phyloP scores from a whole-genome alignment of 1,284 basidiomycete species.

The Papiliotrema flavescens region DNA sequence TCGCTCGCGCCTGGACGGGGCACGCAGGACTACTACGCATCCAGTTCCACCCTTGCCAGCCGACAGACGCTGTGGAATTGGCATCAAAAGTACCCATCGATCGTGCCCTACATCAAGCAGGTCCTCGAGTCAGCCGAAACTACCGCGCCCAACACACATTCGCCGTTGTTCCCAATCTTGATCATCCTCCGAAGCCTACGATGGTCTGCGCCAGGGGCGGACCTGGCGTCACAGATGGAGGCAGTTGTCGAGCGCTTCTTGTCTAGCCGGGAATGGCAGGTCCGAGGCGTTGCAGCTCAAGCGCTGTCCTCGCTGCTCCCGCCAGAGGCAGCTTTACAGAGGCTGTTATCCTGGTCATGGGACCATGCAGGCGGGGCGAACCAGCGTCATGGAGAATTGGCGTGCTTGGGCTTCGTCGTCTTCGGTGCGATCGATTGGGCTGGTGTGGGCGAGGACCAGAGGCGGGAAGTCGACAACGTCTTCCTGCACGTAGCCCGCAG shows the following conservation, averaged over 20 bases:
- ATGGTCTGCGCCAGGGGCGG: constrained; percentile 24
- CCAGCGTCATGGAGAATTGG: constrained; percentile 31
- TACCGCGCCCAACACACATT: constrained; percentile 19
- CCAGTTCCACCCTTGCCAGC: constrained; percentile 25
- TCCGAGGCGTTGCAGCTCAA: constrained; percentile 42
- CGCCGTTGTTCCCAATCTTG: constrained; percentile 42
- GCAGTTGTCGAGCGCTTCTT: constrained; percentile 25
- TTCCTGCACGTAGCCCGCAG: neutral
- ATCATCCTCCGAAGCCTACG: constrained; percentile 42
- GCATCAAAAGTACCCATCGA: constrained; percentile 33
- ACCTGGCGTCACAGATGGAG: constrained; percentile 21
- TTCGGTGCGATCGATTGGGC: constrained; percentile 28
- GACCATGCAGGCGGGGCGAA: constrained; percentile 19
- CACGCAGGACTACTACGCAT: constrained; percentile 28
- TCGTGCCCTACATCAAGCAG: constrained; percentile 32
- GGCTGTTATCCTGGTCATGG: constrained; percentile 5
- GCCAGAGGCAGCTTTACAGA: constrained; percentile 19
- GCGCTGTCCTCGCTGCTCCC: constrained; percentile 38
- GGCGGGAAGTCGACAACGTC: constrained; percentile 10
- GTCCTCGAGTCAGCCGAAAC: neutral
- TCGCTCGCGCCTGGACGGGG: constrained; percentile 28
- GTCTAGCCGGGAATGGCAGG: constrained; percentile 35
- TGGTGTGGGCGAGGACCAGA: constrained; percentile 1
- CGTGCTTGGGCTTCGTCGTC: constrained; percentile 30
- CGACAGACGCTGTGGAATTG: constrained; percentile 36